A percentile compares a stretch with the other conserved stretches of the same genome.
These are phyloP conservation scores for Astrephomene gubernaculifera DNA, from an alignment of 139 green algal species.

Conservation along the genomic window DNA sequence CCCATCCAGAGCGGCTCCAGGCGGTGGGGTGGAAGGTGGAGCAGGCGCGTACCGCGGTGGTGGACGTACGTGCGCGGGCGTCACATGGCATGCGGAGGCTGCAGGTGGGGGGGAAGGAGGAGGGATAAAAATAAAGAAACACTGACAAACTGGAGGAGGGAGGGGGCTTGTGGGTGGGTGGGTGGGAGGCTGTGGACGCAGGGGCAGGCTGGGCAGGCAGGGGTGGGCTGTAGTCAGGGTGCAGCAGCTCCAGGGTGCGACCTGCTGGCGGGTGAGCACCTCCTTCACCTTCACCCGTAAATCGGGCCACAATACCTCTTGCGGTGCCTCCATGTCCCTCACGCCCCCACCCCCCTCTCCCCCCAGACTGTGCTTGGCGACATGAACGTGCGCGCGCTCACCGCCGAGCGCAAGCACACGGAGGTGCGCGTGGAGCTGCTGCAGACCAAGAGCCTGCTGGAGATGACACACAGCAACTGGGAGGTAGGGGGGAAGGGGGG, in stretches of 20 bases:
- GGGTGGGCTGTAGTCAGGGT: too few relatives aligned
- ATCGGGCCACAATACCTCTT: too few relatives aligned
- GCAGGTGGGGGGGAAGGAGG: neutral
- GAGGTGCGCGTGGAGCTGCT: constrained; percentile 2
- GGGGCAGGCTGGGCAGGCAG: too few relatives aligned
- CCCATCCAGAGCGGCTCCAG: constrained; percentile 23
- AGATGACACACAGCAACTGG: neutral
- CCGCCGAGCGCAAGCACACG: neutral
- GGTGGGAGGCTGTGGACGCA: neutral
- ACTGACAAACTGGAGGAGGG: too few relatives aligned
- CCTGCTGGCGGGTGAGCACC: too few relatives aligned
- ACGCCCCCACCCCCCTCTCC: neutral
- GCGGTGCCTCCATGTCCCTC: neutral
- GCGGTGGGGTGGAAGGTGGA: constrained; percentile 2
- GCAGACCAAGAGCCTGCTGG: neutral
- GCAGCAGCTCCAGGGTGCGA: too few relatives aligned
- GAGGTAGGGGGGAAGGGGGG: neutral
- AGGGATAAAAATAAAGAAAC: too few relatives aligned
- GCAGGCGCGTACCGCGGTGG: neutral
- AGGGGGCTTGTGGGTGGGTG: neutral
- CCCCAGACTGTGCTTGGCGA: constrained; percentile 4
- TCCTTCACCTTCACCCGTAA: too few relatives aligned
- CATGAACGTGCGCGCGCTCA: constrained; percentile 3
- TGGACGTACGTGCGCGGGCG: constrained; percentile 31
- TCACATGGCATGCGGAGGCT: constrained; percentile 22